Percentiles rank a stretch among this genome's conserved stretches.
Conservation (phyloP, 1,284 basidiomycete species). For the Mycena citricolor region DNA sequence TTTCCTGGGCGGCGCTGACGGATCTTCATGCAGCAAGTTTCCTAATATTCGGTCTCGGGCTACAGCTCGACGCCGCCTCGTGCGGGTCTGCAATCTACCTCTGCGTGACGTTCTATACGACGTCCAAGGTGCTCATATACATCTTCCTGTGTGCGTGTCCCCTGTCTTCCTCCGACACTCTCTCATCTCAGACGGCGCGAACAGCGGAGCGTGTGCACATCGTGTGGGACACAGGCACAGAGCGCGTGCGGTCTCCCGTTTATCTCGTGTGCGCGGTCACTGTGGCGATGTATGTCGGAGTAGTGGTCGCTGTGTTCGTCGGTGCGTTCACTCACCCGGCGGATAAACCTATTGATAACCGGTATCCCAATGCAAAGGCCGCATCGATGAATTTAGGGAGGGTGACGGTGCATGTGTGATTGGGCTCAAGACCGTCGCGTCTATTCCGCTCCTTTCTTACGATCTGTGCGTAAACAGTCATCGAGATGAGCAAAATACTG, state of each 20-base stretch:
- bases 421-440: slow-evolving; percentile 39
- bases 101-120: background rate
- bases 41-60: background rate
- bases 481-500: background rate
- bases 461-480: slow-evolving; percentile 34
- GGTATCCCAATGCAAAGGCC: slow-evolving; percentile 27
- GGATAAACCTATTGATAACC: background rate
- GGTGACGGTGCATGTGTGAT: slow-evolving; percentile 42
- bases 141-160: slow-evolving; percentile 29
- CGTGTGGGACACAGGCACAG: slow-evolving; percentile 10
- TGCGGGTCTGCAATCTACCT: background rate
- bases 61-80: background rate
- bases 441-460: slow-evolving; percentile 41
- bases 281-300: slow-evolving; percentile 6
- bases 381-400: slow-evolving; percentile 34
- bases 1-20: background rate
- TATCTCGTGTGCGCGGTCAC: slow-evolving; percentile 8
- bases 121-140: background rate
- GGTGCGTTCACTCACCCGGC: slow-evolving; percentile 2
- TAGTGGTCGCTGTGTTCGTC: slow-evolving; percentile 10
- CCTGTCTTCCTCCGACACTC: background rate
- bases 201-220: slow-evolving; percentile 14
- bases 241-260: slow-evolving; percentile 9
- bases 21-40: background rate
- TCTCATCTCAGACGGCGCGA: background rate